These are phyloP conservation scores for Trichoderma harzianum DNA, from an alignment of 2,329 filamentous ascomycete species.

Conservation along the genomic window DNA sequence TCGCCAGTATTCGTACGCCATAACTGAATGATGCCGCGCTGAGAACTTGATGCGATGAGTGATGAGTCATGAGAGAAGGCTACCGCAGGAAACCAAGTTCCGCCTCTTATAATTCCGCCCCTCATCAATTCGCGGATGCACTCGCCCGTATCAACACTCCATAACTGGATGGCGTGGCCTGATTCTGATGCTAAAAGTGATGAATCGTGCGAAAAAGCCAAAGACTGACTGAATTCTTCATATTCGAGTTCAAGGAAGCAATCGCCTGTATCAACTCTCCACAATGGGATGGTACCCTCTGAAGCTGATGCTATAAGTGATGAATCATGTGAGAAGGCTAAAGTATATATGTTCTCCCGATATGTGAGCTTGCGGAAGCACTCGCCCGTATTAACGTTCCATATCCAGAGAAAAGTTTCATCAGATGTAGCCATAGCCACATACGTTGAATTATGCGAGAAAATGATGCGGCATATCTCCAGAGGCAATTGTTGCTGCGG, in stretches of 20 bases:
- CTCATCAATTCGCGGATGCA: no score
- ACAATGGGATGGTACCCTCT: not conserved
- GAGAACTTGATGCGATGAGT: not conserved
- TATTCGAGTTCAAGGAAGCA: no score
- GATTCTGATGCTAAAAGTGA: not conserved
- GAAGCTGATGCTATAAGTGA: not conserved
- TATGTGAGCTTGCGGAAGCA: not conserved
- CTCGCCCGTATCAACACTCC: not conserved
- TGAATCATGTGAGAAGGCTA: slow-evolving; percentile 11
- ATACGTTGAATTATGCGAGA: not conserved
- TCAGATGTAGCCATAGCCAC: no score
- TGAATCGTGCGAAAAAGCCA: not conserved
- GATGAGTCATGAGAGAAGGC: not conserved
- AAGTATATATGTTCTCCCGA: not conserved
- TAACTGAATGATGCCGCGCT: not conserved
- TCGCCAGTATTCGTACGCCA: not conserved
- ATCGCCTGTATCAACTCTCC: not conserved
- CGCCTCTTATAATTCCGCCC: no score
- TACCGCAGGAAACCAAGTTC: no score
- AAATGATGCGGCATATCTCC: not conserved
- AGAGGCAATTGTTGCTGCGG: no score
- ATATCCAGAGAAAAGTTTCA: no score
- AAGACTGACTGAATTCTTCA: no score
- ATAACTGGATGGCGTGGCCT: not conserved
- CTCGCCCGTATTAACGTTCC: not conserved